These are phyloP conservation scores for Planoprotostelium fungivorum DNA, from an alignment of 78 protist species.

Conservation along the genomic window DNA sequence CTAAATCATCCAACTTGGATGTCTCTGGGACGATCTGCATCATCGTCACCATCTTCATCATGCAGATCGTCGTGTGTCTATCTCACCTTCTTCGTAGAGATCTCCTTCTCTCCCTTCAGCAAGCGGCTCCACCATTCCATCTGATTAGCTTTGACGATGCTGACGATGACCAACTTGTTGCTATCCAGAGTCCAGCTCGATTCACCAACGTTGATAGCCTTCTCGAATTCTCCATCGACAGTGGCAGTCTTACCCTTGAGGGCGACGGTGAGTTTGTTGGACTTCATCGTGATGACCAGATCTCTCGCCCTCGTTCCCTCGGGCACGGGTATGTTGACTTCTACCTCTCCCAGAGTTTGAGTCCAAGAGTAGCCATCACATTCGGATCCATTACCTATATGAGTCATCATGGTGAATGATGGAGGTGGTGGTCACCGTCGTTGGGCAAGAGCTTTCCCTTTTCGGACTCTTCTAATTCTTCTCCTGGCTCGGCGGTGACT, in stretches of 20 bases:
- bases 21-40: conserved; percentile 62
- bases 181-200: neutral
- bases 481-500: neutral
- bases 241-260: neutral
- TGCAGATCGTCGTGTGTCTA: neutral
- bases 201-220: neutral
- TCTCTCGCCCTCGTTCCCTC: conserved; percentile 7
- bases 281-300: conserved; percentile 12
- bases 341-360: conserved; percentile 68
- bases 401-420: too few relatives aligned
- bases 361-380: conserved; percentile 64
- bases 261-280: neutral
- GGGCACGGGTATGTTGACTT: conserved; percentile 15
- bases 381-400: conserved; percentile 40
- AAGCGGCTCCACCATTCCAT: conserved; percentile 80
- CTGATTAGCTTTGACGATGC: conserved; percentile 16
- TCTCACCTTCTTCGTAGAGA: conserved; percentile 27
- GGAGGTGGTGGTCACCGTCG: too few relatives aligned
- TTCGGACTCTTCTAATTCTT: neutral
- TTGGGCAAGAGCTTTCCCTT: conserved; percentile 34
- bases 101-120: conserved; percentile 31
- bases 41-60: too few relatives aligned
- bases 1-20: conserved; percentile 65
- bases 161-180: conserved; percentile 14
- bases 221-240: neutral